Base-by-base conservation (phyloP, 2,329 filamentous ascomycete genomes). In the Byssoonygena ceratinophila region DNA sequence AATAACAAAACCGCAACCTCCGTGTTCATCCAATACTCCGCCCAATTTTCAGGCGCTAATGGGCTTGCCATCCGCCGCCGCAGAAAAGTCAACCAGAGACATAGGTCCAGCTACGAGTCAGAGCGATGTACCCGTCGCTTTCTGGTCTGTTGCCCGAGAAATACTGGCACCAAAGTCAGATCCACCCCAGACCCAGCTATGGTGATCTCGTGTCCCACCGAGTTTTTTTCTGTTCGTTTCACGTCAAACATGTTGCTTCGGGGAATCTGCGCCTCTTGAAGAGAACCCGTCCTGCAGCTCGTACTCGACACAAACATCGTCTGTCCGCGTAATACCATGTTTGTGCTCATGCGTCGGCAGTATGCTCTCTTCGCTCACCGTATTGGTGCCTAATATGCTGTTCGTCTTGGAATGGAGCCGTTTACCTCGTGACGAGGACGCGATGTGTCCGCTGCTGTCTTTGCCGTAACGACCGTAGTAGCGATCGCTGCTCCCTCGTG, bases 361-460 rank as follows among this genome's bases (percentile, higher is more conserved):
- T 14, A 44, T 36, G n/a, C 43, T 46, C 34, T 27, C 27, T 16
- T 52, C 25, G 40, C 40, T 52, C 9, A 45, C 40, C 40, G 32
- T 18, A 37, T 34, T 27, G 45, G 29, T 37, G 14, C 20, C 22
- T 18, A 16, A 34, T 2, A 37, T 47, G 22, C 32, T 37, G 18
- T 34, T 22, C 18, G 18, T 47, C 29, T 47, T 47, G 6, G 45
- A 22, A 22, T 34, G 12, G 18, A 34, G 25, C n/a, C 25, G 27
- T 36, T 37, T 47, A 14, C 20, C 22, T 47, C 45, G 29, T 12
- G 32, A 47, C 25, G 29, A 34, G 16, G 32, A 29, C 1, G 16
- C 18, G 5, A 34, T 22, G 27, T 34, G 29, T 14, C 32, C 32
- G 29, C 32, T 47, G 45, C 45, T 20, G 25, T 27, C 29, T 20